Evolutionary conservation across 1,139 yeast species (phyloP), one percentile per base, ranked within the genome.

Genomic region (Zygotorulaspora mrakii): DNA sequence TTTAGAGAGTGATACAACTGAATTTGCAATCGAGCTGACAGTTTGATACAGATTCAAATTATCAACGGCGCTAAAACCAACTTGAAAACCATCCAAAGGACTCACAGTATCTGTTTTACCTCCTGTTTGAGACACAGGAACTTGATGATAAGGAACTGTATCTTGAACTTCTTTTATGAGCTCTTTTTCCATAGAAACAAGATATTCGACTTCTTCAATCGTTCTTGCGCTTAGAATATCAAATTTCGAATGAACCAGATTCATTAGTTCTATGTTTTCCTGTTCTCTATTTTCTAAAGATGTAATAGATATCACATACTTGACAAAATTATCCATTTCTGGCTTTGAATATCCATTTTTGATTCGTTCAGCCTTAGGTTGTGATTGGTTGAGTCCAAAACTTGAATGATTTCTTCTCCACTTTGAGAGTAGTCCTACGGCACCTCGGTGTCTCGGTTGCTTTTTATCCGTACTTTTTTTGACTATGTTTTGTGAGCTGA

Each of bases 171-270:
- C 55, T 14, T 49, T 47, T 20, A 63, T 28, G 6, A 67, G 45
- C 16, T 61, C 58, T 42, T 64, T 65, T 43, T 66, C 68, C 40
- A 64, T 55, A 9, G 62, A 52, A 2, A 65, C 51, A 21, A 68
- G 45, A 39, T 57, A 64, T 42, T 71, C 74, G 14, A 85, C 74
- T 58, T 87, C 95, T 51, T 82, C 86, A 29, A 85, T 73, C 1
- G 86, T 82, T 50, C 94, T 68, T 2, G 94, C 91, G 58, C 94
- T 81, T 42, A 87, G 66, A 10, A 84, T 68, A 62, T 87, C 96
- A 39, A 82, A 73, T 48, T 81, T 72, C 2, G 69, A 69, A 4
- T 71, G 70, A 2, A 55, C 55, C 12, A 68, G 60, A 14, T 56
- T 56, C 17, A 52, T 49, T 7, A 57, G 37, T 5, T 50, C 56